Evolutionary conservation across 23 red algal species (phyloP).

Genomic region (Pyropia yezoensis): DNA sequence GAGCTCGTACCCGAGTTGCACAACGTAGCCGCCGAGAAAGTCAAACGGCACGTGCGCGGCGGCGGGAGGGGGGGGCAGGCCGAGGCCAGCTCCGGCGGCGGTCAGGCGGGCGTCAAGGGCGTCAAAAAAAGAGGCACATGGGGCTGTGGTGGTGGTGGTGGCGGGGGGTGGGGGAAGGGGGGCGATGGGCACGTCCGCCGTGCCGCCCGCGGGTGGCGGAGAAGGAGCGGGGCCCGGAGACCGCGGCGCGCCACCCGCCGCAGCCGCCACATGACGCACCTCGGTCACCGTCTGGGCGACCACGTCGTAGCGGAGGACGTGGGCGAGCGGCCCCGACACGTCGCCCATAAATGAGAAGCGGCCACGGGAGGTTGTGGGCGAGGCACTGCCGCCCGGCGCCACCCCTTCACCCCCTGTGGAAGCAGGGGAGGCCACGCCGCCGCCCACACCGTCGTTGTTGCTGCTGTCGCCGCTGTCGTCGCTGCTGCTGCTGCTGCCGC

Average conservation of each 20-base stretch:
- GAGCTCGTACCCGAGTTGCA: constrained; percentile 89
- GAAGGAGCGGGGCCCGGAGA: too few relatives aligned
- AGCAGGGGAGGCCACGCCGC: too few relatives aligned
- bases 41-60: constrained; percentile 25
- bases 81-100: neutral
- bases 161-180: too few relatives aligned
- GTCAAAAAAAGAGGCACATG: constrained; percentile 24
- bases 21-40: constrained; percentile 86
- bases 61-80: too few relatives aligned
- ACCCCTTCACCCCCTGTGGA: too few relatives aligned
- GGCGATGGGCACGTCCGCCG: too few relatives aligned
- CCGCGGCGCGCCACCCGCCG: too few relatives aligned
- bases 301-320: neutral
- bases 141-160: too few relatives aligned
- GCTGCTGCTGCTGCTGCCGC: neutral
- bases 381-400: too few relatives aligned
- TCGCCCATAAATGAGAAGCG: constrained; percentile 13
- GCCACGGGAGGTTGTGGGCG: too few relatives aligned
- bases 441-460: too few relatives aligned
- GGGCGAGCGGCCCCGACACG: constrained; percentile 1
- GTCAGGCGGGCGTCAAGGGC: constrained; percentile 15
- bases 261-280: neutral
- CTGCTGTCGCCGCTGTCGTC: neutral
- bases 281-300: neutral
- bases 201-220: too few relatives aligned